Conservation (phyloP, 192 early-diverging fungal genomes). For the Pilobolus umbonatus region DNA sequence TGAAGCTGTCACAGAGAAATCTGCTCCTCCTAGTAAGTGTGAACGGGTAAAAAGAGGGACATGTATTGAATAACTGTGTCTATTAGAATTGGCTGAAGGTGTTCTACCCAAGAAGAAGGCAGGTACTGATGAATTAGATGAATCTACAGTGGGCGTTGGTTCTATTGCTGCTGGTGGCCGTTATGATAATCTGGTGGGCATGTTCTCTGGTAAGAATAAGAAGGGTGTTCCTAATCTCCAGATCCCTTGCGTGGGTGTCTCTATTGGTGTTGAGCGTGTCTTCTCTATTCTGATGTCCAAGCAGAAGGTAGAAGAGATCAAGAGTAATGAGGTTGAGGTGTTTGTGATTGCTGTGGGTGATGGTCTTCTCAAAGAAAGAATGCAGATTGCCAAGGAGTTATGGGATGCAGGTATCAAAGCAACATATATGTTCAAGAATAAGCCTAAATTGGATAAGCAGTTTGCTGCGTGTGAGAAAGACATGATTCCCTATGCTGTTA, state of each 20-base stretch:
- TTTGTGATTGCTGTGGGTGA: slow-evolving; percentile 79
- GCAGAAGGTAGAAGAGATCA: slow-evolving; percentile 52
- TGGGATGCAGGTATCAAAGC: slow-evolving; percentile 92
- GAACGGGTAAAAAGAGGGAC: too few species aligned
- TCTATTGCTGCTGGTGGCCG: slow-evolving; percentile 96
- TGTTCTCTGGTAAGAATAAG: slow-evolving; percentile 73
- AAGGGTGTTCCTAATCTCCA: slow-evolving; percentile 53
- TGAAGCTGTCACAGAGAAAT: slow-evolving; percentile 77
- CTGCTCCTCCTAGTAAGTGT: slow-evolving; percentile 45
- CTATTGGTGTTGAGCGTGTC: slow-evolving; percentile 94
- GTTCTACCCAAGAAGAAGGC: slow-evolving; percentile 41
- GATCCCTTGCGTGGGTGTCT: slow-evolving; percentile 95
- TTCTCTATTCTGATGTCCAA: slow-evolving; percentile 80
- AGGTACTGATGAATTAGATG: slow-evolving; percentile 60
- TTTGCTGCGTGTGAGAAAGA: slow-evolving; percentile 78
- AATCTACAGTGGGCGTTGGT: slow-evolving; percentile 80
- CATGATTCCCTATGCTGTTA: slow-evolving; percentile 85
- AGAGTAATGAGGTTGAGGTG: slow-evolving; percentile 76
- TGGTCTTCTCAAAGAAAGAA: slow-evolving; percentile 83
- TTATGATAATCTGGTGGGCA: slow-evolving; percentile 96
- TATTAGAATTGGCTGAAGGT: slow-evolving; percentile 41
- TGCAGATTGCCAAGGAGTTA: slow-evolving; percentile 79
- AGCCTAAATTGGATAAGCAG: slow-evolving; percentile 77
- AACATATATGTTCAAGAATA: slow-evolving; percentile 90
- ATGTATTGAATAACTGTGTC: too few species aligned